phyloP scores from a whole-genome alignment of 768 basidiomycete species.

The Suillus placidus region DNA sequence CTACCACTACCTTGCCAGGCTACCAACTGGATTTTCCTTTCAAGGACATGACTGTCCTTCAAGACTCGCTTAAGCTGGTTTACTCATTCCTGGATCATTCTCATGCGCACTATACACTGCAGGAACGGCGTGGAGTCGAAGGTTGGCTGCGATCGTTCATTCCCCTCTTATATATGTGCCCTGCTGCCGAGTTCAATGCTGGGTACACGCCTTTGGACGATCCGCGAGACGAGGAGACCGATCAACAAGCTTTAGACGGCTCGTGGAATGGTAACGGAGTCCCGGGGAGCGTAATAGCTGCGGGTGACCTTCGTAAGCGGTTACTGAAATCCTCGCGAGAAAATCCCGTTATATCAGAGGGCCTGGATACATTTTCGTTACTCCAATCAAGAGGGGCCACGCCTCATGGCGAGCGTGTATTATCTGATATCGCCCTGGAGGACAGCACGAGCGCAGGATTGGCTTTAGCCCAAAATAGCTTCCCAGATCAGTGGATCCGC shows the following conservation, averaged over 20 bases:
- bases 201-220: conserved; percentile 60
- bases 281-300: conserved; percentile 51
- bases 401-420: conserved; percentile 12
- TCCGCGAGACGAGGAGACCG: conserved; percentile 40
- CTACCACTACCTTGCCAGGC: conserved; percentile 50
- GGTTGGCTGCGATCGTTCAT: conserved; percentile 83
- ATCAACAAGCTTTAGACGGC: conserved; percentile 27
- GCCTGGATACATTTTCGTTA: conserved; percentile 33
- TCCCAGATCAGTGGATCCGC: conserved; percentile 63
- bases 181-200: conserved; percentile 66
- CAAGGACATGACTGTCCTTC: conserved; percentile 76
- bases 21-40: conserved; percentile 82
- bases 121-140: conserved; percentile 84
- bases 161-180: conserved; percentile 76
- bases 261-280: conserved; percentile 35
- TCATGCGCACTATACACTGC: conserved; percentile 68
- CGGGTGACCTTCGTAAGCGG: conserved; percentile 77
- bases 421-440: conserved; percentile 10
- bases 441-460: neutral
- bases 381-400: conserved; percentile 19
- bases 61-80: conserved; percentile 88
- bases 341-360: conserved; percentile 41
- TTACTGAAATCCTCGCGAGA: conserved; percentile 77
- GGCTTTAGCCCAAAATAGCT: conserved; percentile 9
- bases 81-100: conserved; percentile 91